Conservation (phyloP, 2,329 filamentous ascomycete species). For the Raffaelea albimanens region DNA sequence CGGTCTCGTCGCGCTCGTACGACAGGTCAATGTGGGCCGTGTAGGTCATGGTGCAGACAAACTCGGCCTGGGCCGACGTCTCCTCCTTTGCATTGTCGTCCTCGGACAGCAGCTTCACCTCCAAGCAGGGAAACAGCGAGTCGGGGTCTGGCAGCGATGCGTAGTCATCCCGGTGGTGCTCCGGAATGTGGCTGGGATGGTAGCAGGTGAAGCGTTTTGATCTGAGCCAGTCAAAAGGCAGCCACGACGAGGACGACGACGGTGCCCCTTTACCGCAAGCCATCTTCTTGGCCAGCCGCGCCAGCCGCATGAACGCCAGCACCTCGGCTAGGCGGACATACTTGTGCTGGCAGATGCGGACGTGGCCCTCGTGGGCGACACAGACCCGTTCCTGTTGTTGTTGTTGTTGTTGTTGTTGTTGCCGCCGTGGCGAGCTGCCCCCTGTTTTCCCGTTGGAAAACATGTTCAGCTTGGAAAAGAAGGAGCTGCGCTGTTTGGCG, state of each 20-base stretch:
- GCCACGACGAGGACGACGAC: too few relatives aligned
- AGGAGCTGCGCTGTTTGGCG: too few relatives aligned
- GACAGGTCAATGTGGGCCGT: slow-evolving; percentile 6
- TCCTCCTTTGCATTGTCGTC: neutral
- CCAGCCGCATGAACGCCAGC: neutral
- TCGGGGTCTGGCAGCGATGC: neutral
- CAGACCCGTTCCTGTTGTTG: too few relatives aligned
- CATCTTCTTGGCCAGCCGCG: neutral
- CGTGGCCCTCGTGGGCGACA: neutral
- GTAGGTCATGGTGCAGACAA: slow-evolving; percentile 3
- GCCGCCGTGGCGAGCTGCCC: too few relatives aligned
- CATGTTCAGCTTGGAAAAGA: too few relatives aligned
- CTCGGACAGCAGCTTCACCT: neutral
- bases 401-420: too few relatives aligned
- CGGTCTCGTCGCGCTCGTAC: neutral
- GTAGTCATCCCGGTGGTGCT: neutral
- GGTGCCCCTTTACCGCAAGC: too few relatives aligned
- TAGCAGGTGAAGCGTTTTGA: neutral
- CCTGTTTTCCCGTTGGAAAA: too few relatives aligned
- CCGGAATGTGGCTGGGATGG: slow-evolving; percentile 1
- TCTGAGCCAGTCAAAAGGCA: too few relatives aligned
- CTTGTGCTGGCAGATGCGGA: slow-evolving; percentile 1
- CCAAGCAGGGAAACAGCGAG: slow-evolving; percentile 1
- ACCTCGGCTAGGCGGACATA: neutral
- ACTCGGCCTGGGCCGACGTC: too few relatives aligned